phyloP scores from a whole-genome alignment of 805 yeast genomes.

The Wickerhamomyces canadensis region DNA sequence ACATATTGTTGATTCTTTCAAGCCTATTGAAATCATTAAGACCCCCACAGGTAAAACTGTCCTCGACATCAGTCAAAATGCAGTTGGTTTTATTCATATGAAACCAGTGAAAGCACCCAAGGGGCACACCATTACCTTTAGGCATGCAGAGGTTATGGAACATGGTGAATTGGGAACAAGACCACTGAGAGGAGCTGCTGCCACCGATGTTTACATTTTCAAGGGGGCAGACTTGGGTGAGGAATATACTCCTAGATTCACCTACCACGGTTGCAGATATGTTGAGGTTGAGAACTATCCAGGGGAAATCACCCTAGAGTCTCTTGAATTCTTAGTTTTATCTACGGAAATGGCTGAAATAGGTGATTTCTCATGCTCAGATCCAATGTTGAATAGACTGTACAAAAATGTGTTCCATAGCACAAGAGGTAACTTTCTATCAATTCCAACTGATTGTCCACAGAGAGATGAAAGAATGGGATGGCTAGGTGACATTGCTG shows the following conservation, averaged over 20 bases:
- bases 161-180: conserved; percentile 10
- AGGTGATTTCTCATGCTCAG: conserved; percentile 10
- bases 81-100: conserved; percentile 14
- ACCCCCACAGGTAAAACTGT: conserved; percentile 9
- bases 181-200: conserved; percentile 11
- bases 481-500: conserved; percentile 19
- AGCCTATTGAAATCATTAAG: conserved; percentile 7
- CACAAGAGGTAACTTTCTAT: conserved; percentile 14
- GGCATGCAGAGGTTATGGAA: conserved; percentile 15
- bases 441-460: conserved; percentile 16
- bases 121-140: conserved; percentile 7
- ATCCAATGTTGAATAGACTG: conserved; percentile 9
- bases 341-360: conserved; percentile 9
- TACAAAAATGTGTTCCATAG: conserved; percentile 12
- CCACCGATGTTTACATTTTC: conserved; percentile 10
- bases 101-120: conserved; percentile 7
- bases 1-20: conserved; percentile 6
- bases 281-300: conserved; percentile 13
- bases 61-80: conserved; percentile 14
- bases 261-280: conserved; percentile 15
- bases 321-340: conserved; percentile 8
- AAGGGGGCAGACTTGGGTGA: conserved; percentile 10
- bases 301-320: conserved; percentile 7
- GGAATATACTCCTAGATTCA: conserved; percentile 13
- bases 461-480: conserved; percentile 21